These are phyloP conservation scores for Colletotrichum eleusines DNA, from an alignment of 2,329 filamentous ascomycete genomes.

Conservation along the genomic window DNA sequence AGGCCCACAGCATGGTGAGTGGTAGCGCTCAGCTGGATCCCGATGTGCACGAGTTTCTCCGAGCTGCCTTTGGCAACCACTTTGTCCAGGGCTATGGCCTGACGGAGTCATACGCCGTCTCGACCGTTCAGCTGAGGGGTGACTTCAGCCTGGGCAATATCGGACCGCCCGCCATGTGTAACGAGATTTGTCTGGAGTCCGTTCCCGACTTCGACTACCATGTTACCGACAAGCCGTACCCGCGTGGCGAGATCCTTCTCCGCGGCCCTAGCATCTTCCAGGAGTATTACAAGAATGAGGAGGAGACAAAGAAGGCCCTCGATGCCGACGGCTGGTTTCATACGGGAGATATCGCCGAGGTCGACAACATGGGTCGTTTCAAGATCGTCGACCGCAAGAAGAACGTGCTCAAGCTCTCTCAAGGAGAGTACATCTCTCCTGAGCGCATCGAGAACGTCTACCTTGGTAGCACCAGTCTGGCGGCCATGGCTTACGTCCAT, in stretches of 20 bases:
- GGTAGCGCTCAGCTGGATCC: conserved; percentile 94
- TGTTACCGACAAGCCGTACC: conserved; percentile 86
- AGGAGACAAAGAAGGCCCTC: conserved; percentile 85
- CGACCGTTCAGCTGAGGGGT: conserved; percentile 73
- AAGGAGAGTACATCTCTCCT: conserved; percentile 98
- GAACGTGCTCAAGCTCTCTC: conserved; percentile 98
- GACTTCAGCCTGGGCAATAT: conserved; percentile 87
- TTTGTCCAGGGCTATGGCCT: conserved; percentile 92
- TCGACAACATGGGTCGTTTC: conserved; percentile 89
- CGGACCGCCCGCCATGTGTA: conserved; percentile 74
- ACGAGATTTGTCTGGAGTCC: conserved; percentile 85
- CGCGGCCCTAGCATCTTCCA: conserved; percentile 84
- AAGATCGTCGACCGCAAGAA: conserved; percentile 96
- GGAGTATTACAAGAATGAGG: conserved; percentile 91
- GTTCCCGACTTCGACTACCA: conserved; percentile 96
- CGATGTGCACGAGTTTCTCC: conserved; percentile 87
- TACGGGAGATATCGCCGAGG: conserved; percentile 89
- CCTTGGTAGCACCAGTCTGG: conserved; percentile 81
- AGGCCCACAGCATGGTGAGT: conserved; percentile 79
- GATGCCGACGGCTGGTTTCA: conserved; percentile 96
- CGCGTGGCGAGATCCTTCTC: conserved; percentile 89
- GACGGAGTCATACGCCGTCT: conserved; percentile 90
- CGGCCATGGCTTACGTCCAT: conserved; percentile 89
- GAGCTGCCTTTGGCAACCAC: conserved; percentile 81
- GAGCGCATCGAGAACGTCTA: conserved; percentile 98